phyloP scores from a whole-genome alignment of 345 rosid species.

The Acer yangbiense region DNA sequence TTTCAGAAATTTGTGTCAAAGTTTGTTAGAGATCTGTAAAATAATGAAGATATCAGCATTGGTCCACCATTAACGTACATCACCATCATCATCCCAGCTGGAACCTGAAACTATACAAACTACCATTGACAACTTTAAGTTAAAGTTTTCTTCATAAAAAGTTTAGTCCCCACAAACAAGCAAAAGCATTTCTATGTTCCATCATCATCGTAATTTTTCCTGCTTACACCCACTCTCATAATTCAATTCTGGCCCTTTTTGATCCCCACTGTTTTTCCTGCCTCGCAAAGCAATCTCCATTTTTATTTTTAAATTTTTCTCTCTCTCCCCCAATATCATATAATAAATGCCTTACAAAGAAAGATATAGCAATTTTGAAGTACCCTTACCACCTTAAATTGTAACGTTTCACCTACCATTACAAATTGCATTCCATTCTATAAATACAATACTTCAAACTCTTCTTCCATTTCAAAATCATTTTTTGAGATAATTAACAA shows the following conservation, averaged over 20 bases:
- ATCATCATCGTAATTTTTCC: neutral
- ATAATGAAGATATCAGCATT: neutral
- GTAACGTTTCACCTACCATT: constrained; percentile 41
- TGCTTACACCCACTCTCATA: constrained; percentile 11
- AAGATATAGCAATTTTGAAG: constrained; percentile 26
- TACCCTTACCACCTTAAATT: constrained; percentile 33
- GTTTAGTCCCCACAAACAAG: constrained; percentile 25
- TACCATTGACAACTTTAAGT: constrained; percentile 22
- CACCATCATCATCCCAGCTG: neutral
- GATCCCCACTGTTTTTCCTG: constrained; percentile 31
- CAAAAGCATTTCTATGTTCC: constrained; percentile 9
- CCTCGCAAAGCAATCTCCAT: constrained; percentile 39
- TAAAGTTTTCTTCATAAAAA: constrained; percentile 18
- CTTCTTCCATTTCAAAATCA: constrained; percentile 10
- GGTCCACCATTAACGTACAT: neutral
- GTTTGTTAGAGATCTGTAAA: neutral
- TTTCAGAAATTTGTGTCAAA: neutral
- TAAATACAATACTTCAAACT: constrained; percentile 22
- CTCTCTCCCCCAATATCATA: neutral
- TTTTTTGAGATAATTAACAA: neutral
- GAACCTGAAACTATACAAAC: neutral
- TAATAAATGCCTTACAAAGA: constrained; percentile 23
- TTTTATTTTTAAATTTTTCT: neutral
- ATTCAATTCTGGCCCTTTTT: neutral
- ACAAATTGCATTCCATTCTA: constrained; percentile 9